Conservation (phyloP, 495 filamentous ascomycete species). For the Hypoxylon perforatum region DNA sequence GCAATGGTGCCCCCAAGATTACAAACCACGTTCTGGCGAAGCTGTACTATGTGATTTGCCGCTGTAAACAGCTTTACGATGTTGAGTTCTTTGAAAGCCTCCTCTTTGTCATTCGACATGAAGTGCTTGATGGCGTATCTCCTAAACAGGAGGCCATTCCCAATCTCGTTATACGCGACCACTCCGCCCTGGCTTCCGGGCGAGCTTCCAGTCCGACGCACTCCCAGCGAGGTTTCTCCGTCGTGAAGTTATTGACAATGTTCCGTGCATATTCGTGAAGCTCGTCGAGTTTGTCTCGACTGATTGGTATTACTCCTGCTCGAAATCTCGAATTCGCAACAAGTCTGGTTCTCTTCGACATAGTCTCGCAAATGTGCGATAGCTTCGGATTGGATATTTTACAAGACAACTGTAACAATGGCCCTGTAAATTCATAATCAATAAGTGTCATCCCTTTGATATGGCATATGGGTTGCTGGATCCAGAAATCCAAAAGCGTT, state of each 20-base stretch:
- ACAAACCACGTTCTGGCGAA: neutral
- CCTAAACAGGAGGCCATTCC: no score
- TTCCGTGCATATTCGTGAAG: neutral
- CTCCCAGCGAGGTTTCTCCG: neutral
- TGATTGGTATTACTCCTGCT: no score
- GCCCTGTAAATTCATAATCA: neutral
- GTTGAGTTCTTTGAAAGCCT: neutral
- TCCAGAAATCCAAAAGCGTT: neutral
- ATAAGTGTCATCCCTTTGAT: neutral
- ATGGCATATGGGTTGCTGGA: neutral
- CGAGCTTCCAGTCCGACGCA: neutral
- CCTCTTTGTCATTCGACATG: neutral
- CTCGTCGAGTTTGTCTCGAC: no score
- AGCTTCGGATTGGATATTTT: no score
- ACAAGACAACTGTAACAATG: neutral
- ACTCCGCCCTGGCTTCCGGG: neutral
- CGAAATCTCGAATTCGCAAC: no score
- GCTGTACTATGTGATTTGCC: neutral
- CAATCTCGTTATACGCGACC: neutral
- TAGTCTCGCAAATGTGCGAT: neutral
- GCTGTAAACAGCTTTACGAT: neutral
- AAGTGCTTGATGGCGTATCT: neutral
- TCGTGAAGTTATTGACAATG: neutral
- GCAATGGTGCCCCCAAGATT: neutral
- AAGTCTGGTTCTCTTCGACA: neutral